These are phyloP conservation scores for Microbotryomycetes sp. DNA, from an alignment of 1,284 basidiomycete genomes.

Conservation along the genomic window DNA sequence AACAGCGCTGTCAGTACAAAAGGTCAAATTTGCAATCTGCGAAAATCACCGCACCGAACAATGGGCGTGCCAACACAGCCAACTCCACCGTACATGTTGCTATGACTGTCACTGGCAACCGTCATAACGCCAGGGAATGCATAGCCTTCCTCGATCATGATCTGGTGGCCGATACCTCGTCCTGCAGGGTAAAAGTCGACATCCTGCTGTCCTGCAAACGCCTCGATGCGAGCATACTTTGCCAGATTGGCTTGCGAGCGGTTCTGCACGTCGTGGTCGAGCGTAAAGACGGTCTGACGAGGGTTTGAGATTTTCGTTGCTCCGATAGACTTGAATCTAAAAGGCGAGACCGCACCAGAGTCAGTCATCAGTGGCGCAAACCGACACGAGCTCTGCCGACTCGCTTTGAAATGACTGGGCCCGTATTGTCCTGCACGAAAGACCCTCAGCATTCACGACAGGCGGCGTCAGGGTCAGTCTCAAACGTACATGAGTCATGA, in stretches of 20 bases:
- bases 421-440: constrained; percentile 78
- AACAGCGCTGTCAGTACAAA: too few species aligned
- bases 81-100: constrained; percentile 98
- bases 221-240: constrained; percentile 89
- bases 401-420: constrained; percentile 91
- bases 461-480: not conserved
- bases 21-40: not conserved
- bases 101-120: constrained; percentile 92
- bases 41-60: constrained; percentile 42
- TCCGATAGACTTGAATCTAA: constrained; percentile 88
- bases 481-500: constrained; percentile 49
- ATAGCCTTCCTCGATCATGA: constrained; percentile 92
- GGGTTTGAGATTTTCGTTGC: constrained; percentile 78
- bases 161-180: constrained; percentile 94
- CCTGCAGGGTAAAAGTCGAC: constrained; percentile 98
- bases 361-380: too few species aligned
- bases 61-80: constrained; percentile 96
- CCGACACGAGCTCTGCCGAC: too few species aligned
- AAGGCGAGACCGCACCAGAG: not conserved
- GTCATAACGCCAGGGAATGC: constrained; percentile 75
- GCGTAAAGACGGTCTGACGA: constrained; percentile 83
- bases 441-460: constrained; percentile 46
- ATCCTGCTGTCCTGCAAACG: constrained; percentile 75
- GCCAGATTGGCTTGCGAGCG: constrained; percentile 83
- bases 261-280: constrained; percentile 99